Conservation (phyloP, 495 filamentous ascomycete genomes). For the Choiromyces venosus region DNA sequence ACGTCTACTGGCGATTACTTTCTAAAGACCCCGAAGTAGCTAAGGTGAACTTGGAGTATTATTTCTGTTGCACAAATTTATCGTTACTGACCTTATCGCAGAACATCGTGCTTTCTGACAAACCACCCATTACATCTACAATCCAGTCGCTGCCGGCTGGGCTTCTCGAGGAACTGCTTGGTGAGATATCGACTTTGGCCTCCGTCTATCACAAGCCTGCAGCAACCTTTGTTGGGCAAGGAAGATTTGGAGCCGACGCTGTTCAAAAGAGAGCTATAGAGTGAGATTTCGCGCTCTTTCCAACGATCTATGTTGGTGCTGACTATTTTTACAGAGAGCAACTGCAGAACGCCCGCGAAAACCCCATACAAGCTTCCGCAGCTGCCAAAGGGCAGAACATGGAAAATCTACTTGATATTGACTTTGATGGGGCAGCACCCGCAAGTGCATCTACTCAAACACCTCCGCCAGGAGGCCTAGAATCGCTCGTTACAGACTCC, state of each 20-base stretch:
- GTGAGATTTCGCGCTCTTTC: constrained; percentile 39
- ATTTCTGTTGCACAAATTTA: constrained; percentile 1
- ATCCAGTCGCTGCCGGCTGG: constrained; percentile 77
- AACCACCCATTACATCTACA: constrained; percentile 88
- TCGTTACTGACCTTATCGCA: constrained; percentile 43
- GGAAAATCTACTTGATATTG: constrained; percentile 95
- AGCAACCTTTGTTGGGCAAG: constrained; percentile 91
- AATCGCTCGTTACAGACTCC: constrained; percentile 72
- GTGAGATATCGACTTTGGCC: constrained; percentile 88
- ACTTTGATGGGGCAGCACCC: constrained; percentile 92
- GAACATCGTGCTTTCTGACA: constrained; percentile 87
- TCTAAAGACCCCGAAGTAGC: constrained; percentile 86
- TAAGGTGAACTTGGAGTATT: constrained; percentile 50
- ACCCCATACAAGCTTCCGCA: constrained; percentile 82
- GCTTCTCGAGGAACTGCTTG: constrained; percentile 78
- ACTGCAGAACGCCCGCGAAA: constrained; percentile 82
- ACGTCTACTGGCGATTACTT: constrained; percentile 97
- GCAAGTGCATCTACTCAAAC: constrained; percentile 74
- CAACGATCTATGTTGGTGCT: constrained; percentile 24
- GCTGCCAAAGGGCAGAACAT: constrained; percentile 60
- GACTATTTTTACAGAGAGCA: constrained; percentile 55
- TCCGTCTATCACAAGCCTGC: constrained; percentile 99
- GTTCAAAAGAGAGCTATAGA: constrained; percentile 95
- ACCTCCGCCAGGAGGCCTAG: constrained; percentile 56
- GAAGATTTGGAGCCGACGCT: constrained; percentile 86